Conservation (phyloP, 176 grass and related monocot species). For the Rhynchospora breviuscula region DNA sequence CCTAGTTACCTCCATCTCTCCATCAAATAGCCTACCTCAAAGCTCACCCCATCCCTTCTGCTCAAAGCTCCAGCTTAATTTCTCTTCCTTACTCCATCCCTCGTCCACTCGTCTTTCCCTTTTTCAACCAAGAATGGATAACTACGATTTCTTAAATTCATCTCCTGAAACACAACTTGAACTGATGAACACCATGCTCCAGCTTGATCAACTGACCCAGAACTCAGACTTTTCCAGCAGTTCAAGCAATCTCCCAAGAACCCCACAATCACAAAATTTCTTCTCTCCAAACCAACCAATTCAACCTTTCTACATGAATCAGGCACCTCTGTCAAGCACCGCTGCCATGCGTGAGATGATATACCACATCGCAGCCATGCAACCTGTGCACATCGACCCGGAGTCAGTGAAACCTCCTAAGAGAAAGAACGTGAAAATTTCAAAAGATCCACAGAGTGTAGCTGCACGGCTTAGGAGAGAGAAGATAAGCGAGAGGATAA, state of each 20-base stretch:
- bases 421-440: conserved; percentile 86
- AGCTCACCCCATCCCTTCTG: conserved; percentile 15
- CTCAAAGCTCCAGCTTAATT: background rate
- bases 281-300: conserved; percentile 1
- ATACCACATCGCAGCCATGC: conserved; percentile 88
- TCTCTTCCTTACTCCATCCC: conserved; percentile 13
- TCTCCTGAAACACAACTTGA: conserved; percentile 62
- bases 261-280: conserved; percentile 23
- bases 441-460: conserved; percentile 95
- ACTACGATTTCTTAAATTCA: conserved; percentile 51
- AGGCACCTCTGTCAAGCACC: background rate
- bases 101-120: background rate
- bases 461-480: conserved; percentile 84
- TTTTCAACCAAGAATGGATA: background rate
- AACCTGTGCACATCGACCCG: conserved; percentile 81
- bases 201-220: conserved; percentile 55
- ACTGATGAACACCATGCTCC: conserved; percentile 81
- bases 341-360: conserved; percentile 77
- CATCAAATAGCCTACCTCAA: conserved; percentile 25
- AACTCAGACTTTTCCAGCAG: conserved; percentile 29
- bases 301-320: conserved; percentile 21
- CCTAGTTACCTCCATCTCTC: conserved; percentile 23
- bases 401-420: conserved; percentile 72
- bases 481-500: conserved; percentile 97
- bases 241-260: conserved; percentile 14